phyloP scores from a whole-genome alignment of 345 rosid species.

The Angophora floribunda region DNA sequence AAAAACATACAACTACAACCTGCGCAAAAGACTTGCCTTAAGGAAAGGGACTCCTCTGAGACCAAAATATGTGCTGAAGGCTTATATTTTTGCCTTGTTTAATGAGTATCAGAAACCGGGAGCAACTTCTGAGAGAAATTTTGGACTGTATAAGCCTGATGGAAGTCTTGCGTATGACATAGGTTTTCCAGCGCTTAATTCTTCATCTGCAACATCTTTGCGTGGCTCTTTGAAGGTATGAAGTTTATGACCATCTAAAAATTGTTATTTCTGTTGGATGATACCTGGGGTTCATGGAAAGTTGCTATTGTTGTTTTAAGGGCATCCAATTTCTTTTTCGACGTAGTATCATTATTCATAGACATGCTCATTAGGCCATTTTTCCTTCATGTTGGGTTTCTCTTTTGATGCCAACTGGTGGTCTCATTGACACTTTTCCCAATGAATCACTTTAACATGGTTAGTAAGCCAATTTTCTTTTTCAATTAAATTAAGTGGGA shows the following conservation, averaged over 20 bases:
- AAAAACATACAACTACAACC: conserved; percentile 79
- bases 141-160: conserved; percentile 86
- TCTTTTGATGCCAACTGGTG: neutral
- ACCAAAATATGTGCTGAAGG: conserved; percentile 68
- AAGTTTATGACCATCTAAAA: neutral
- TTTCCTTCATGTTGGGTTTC: neutral
- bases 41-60: conserved; percentile 92
- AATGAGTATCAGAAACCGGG: conserved; percentile 82
- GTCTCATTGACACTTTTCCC: neutral
- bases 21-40: conserved; percentile 88
- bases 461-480: neutral
- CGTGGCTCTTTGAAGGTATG: conserved; percentile 57
- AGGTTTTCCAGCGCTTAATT: conserved; percentile 68
- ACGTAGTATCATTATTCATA: neutral
- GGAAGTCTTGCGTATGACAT: conserved; percentile 84
- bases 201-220: conserved; percentile 41
- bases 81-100: conserved; percentile 82
- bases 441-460: neutral
- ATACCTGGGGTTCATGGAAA: neutral
- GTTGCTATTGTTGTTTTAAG: neutral
- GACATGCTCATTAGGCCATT: neutral
- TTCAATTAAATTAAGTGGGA: neutral
- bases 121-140: conserved; percentile 83
- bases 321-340: neutral
- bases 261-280: neutral